Base-by-base conservation (phyloP, 2,329 filamentous ascomycete species). In the Fonsecaea erecta region DNA sequence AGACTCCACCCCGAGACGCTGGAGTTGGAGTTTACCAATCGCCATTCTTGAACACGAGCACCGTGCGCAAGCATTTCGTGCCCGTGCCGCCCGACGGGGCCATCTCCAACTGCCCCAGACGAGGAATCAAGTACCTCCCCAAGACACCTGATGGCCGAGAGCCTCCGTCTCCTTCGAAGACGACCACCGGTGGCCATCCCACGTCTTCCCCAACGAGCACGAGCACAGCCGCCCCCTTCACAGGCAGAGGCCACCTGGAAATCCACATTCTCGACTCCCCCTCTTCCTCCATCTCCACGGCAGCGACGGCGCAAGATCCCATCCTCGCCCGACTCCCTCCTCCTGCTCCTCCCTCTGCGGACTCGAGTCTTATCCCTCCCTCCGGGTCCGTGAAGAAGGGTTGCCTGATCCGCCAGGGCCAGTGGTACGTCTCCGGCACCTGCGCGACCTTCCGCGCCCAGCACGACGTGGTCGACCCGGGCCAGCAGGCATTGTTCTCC, bases 371-470 rank as follows among this genome's bases (percentile, higher is more conserved):
- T 4, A 14, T 34, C 54, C 73, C 73, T 14, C 73, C 78, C 54
- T 73, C 73, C n/a, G 74, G 78, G 54, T 3, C 54, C n/a, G 28
- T 35, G 48, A 52, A 32, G 14, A 81, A 80, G 7, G 89, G 89
- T n/a, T 91, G 88, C 70, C 81, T 91, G 64, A 91, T 91, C 73
- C 83, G 83, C 62, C 80, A 77, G 9, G 89, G 89, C 0, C 85
- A 83, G 0, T 92, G 89, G 89, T 91, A 89, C 73, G 82, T 83
- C 0, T 83, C 81, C 1, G 88, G 88, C 1, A 89, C 88, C 0
- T 91, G 88, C 72, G 89, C 89, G 0, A 89, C 85, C 0, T 89
- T 86, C 74, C 86, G 82, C 0, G 86, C 86, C 3, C 77, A 82
- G 3, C 65, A 80, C 7, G 67, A 71, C 32, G 66, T 69, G 8